phyloP scores from a whole-genome alignment of 352 stramenopile species.

The Globisporangium heterothallicum region DNA sequence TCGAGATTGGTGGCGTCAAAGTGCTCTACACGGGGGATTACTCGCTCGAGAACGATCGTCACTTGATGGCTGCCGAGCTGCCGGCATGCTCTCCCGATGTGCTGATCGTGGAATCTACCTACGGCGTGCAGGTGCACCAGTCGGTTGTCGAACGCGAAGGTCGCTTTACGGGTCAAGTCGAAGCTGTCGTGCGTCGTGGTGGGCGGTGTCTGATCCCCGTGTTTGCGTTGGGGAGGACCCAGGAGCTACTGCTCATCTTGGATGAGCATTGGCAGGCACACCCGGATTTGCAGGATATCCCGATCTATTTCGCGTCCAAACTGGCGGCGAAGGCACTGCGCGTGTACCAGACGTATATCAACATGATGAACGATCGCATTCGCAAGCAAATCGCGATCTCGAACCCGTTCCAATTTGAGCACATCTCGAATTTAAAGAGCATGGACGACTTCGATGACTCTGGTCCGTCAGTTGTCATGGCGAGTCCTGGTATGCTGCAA shows the following conservation, averaged over 20 bases:
- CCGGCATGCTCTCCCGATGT: constrained; percentile 92
- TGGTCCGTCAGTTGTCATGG: constrained; percentile 98
- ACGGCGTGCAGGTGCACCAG: constrained; percentile 97
- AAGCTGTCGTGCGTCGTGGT: constrained; percentile 93
- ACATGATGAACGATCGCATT: constrained; percentile 99
- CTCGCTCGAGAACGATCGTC: constrained; percentile 96
- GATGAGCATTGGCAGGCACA: constrained; percentile 98
- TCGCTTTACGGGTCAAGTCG: constrained; percentile 95
- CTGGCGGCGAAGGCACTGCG: constrained; percentile 93
- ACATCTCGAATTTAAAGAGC: constrained; percentile 96
- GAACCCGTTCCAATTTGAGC: constrained; percentile 97
- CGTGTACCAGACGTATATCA: constrained; percentile 99
- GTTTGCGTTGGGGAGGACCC: constrained; percentile 97
- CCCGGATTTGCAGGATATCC: constrained; percentile 93
- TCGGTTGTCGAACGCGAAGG: constrained; percentile 94
- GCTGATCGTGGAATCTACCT: constrained; percentile 99
- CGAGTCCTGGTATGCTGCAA: constrained; percentile 98
- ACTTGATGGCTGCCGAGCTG: constrained; percentile 93
- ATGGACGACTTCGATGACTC: constrained; percentile 97
- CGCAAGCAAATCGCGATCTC: constrained; percentile 96
- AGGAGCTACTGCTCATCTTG: constrained; percentile 98
- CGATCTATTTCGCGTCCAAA: constrained; percentile 99
- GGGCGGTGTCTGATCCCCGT: constrained; percentile 98
- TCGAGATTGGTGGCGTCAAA: constrained; percentile 97
- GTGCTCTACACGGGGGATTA: constrained; percentile 99